Percentiles rank a stretch among this genome's conserved stretches.
Conservation (phyloP, 2,329 filamentous ascomycete species). For the Diaporthe longicolla region DNA sequence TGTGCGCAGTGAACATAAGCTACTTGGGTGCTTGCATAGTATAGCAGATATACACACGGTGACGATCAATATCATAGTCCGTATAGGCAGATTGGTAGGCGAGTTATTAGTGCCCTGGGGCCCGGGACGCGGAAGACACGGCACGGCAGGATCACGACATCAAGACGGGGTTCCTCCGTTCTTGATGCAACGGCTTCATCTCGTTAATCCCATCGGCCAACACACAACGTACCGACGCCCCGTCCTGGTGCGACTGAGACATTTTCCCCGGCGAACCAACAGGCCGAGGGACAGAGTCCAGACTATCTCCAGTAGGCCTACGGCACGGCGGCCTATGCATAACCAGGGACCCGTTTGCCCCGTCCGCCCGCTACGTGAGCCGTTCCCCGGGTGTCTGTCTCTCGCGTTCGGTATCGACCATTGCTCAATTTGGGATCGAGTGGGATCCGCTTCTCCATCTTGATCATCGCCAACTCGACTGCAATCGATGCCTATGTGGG, state of each 20-base stretch:
- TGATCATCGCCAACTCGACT: conserved; percentile 33
- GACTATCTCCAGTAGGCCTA: conserved; percentile 9
- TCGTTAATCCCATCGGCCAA: conserved; percentile 26
- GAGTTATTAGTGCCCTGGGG: conserved; percentile 11
- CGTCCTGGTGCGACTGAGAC: conserved; percentile 22
- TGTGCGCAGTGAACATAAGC: neutral
- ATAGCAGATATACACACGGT: neutral
- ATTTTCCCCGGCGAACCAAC: conserved; percentile 19
- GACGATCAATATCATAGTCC: neutral
- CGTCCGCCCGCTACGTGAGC: neutral
- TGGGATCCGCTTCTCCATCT: conserved; percentile 22
- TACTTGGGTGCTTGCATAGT: neutral
- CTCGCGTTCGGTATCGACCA: conserved; percentile 15
- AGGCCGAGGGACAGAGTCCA: neutral
- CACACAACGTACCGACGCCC: conserved; percentile 13
- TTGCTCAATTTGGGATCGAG: conserved; percentile 26
- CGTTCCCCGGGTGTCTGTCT: neutral
- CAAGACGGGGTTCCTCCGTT: conserved; percentile 10
- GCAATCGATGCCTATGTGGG: conserved; percentile 19
- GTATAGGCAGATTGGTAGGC: neutral
- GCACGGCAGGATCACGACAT: conserved; percentile 29
- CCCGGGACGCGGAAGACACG: conserved; percentile 31
- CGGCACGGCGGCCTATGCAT: conserved; percentile 9
- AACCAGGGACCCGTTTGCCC: neutral
- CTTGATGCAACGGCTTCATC: conserved; percentile 31